Evolutionary conservation across 2,329 filamentous ascomycete genomes (phyloP).

Genomic region (Hypoxylon rubiginosum): DNA sequence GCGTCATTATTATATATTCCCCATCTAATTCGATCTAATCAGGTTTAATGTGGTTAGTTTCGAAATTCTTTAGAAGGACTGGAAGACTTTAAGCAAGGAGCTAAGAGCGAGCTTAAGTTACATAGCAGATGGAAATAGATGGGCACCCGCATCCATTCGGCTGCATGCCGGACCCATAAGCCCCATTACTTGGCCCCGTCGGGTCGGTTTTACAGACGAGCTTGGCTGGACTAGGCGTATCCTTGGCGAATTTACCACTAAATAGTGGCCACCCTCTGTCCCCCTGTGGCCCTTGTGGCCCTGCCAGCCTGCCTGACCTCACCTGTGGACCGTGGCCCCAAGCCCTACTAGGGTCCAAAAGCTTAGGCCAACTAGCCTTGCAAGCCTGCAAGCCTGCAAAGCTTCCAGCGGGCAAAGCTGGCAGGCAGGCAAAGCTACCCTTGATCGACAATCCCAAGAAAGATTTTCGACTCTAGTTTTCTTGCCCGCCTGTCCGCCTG

Average conservation of each 20-base stretch:
- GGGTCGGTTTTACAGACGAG: constrained; percentile 34
- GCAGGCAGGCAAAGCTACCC: too few relatives aligned
- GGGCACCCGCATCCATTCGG: constrained; percentile 29
- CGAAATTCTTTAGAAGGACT: constrained; percentile 31
- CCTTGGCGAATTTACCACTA: constrained; percentile 24
- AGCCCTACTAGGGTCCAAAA: constrained; percentile 8
- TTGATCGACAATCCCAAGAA: constrained; percentile 35
- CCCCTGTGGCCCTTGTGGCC: too few relatives aligned
- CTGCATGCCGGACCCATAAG: constrained; percentile 35
- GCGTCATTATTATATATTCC: neutral
- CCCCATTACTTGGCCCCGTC: constrained; percentile 34
- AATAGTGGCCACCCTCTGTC: neutral
- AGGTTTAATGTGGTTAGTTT: constrained; percentile 30
- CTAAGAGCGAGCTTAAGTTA: constrained; percentile 20
- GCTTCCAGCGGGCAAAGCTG: too few relatives aligned
- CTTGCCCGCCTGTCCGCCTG: neutral
- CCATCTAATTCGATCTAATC: constrained; percentile 1
- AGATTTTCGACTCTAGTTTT: constrained; percentile 26
- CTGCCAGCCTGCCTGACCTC: too few relatives aligned
- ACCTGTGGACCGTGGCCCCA: neutral
- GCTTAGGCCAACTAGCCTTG: constrained; percentile 13
- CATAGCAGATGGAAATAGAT: constrained; percentile 8
- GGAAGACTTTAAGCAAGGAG: constrained; percentile 10
- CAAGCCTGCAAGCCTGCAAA: neutral
- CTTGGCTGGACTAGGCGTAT: constrained; percentile 22